Percentiles rank a stretch among this genome's conserved stretches.
Conservation (phyloP, 2,329 filamentous ascomycete species). For the Blastomyces parvus region DNA sequence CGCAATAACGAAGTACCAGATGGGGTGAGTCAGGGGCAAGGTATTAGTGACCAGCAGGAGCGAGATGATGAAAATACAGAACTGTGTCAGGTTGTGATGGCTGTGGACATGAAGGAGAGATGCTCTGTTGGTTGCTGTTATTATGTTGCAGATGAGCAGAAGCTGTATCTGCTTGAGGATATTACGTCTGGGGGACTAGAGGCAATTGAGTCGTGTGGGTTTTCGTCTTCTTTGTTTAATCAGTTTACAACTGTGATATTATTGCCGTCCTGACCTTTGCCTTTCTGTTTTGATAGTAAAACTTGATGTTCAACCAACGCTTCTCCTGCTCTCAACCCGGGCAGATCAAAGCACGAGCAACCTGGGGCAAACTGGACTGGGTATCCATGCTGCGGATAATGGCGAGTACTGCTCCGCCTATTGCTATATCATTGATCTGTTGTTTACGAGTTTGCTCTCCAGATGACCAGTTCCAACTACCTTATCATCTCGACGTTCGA, state of each 20-base stretch:
- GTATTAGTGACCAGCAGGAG: neutral
- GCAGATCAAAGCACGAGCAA: slow-evolving; percentile 39
- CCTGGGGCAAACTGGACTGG: neutral
- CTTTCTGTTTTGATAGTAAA: slow-evolving; percentile 40
- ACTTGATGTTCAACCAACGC: slow-evolving; percentile 52
- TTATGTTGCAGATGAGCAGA: slow-evolving; percentile 61
- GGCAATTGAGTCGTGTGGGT: slow-evolving; percentile 49
- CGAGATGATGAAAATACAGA: slow-evolving; percentile 31
- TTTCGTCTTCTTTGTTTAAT: slow-evolving; percentile 13
- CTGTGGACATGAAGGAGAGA: slow-evolving; percentile 62
- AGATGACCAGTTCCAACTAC: slow-evolving; percentile 45
- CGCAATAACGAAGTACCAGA: neutral
- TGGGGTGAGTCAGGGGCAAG: too few relatives aligned
- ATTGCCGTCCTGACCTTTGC: slow-evolving; percentile 21
- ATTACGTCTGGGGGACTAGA: slow-evolving; percentile 59
- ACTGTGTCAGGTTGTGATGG: slow-evolving; percentile 65
- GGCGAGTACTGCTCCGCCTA: slow-evolving; percentile 19
- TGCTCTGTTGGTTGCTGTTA: slow-evolving; percentile 74
- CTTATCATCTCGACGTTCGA: slow-evolving; percentile 57
- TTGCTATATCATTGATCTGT: slow-evolving; percentile 5
- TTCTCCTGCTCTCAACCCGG: slow-evolving; percentile 49
- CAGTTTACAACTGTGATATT: slow-evolving; percentile 17
- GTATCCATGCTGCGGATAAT: slow-evolving; percentile 19
- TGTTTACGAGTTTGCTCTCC: slow-evolving; percentile 8
- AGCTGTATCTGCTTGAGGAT: slow-evolving; percentile 68